Percentiles rank a stretch among this genome's conserved stretches.
phyloP scores from a whole-genome alignment of 192 early-diverging fungal species.

The Phlyctochytrium planicorne region DNA sequence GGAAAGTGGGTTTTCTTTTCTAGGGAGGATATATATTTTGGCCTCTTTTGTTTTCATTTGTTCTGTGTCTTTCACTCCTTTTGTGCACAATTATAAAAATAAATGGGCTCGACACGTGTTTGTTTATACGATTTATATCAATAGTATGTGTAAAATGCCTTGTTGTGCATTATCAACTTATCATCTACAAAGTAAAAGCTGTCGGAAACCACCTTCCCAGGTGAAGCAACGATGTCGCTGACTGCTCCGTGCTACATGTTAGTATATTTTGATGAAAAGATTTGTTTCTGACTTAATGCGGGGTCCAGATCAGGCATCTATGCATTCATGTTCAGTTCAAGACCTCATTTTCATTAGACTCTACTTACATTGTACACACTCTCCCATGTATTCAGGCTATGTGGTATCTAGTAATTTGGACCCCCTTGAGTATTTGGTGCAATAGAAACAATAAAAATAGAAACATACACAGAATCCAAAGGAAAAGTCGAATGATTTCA shows the following conservation, averaged over 20 bases:
- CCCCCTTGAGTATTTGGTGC: background rate
- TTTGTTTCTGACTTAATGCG: slow-evolving; percentile 23
- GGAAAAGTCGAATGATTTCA: slow-evolving; percentile 55
- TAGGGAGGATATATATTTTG: too few species aligned
- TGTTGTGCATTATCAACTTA: slow-evolving; percentile 55
- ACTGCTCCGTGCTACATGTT: slow-evolving; percentile 22
- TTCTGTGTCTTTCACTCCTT: too few species aligned
- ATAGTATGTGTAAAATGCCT: slow-evolving; percentile 54
- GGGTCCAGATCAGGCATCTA: slow-evolving; percentile 26
- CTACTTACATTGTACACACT: slow-evolving; percentile 44
- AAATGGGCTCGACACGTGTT: too few species aligned
- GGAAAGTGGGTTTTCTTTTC: too few species aligned
- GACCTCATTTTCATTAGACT: background rate
- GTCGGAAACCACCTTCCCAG: slow-evolving; percentile 44
- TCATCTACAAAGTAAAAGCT: slow-evolving; percentile 62
- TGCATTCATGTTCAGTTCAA: background rate
- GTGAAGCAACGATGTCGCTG: slow-evolving; percentile 44
- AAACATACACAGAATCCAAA: slow-evolving; percentile 55
- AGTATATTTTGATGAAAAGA: slow-evolving; percentile 6
- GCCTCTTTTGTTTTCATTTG: too few species aligned
- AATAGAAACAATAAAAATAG: background rate
- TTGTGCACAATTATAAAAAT: too few species aligned
- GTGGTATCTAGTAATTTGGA: slow-evolving; percentile 39
- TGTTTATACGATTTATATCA: too few species aligned
- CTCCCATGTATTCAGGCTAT: slow-evolving; percentile 55